A percentile compares a stretch with the other conserved stretches of the same genome.
Evolutionary conservation across 495 filamentous ascomycete genomes (phyloP).

Genomic region (Sporormia fimetaria): DNA sequence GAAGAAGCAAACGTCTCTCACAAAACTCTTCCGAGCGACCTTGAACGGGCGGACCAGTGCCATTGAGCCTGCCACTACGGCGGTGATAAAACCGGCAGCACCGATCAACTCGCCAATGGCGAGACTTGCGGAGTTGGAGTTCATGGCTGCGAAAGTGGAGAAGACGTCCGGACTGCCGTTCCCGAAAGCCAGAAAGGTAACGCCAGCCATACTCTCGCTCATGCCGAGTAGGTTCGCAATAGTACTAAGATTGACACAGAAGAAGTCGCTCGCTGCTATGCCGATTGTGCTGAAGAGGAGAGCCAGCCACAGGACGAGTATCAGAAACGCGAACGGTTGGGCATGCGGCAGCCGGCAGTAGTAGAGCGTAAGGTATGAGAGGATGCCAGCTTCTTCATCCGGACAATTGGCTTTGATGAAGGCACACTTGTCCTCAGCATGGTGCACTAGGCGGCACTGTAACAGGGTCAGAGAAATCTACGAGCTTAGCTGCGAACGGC

Average conservation of each 20-base stretch:
- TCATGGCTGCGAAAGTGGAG: constrained; percentile 96
- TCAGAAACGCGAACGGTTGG: constrained; percentile 63
- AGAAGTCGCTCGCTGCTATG: constrained; percentile 97
- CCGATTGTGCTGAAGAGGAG: constrained; percentile 93
- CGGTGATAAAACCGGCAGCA: constrained; percentile 90
- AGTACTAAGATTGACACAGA: constrained; percentile 92
- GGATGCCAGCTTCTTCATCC: constrained; percentile 79
- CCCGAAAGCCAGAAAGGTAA: constrained; percentile 93
- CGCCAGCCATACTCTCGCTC: constrained; percentile 92
- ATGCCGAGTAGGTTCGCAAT: constrained; percentile 77
- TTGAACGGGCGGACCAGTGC: constrained; percentile 86
- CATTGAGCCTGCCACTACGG: constrained; percentile 98
- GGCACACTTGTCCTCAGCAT: constrained; percentile 67
- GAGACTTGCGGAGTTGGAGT: constrained; percentile 86
- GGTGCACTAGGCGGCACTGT: constrained; percentile 72
- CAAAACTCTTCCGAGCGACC: constrained; percentile 76
- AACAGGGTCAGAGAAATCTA: constrained; percentile 1
- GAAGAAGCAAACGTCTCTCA: constrained; percentile 90
- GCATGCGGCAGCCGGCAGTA: constrained; percentile 67
- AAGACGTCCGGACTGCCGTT: constrained; percentile 99
- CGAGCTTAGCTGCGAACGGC: no score
- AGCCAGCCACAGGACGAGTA: constrained; percentile 75
- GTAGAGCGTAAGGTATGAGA: constrained; percentile 84
- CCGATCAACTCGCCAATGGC: constrained; percentile 93
- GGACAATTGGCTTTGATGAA: constrained; percentile 73